Base-by-base conservation (phyloP, 306 rosid species). In the Glycine tomentella region DNA sequence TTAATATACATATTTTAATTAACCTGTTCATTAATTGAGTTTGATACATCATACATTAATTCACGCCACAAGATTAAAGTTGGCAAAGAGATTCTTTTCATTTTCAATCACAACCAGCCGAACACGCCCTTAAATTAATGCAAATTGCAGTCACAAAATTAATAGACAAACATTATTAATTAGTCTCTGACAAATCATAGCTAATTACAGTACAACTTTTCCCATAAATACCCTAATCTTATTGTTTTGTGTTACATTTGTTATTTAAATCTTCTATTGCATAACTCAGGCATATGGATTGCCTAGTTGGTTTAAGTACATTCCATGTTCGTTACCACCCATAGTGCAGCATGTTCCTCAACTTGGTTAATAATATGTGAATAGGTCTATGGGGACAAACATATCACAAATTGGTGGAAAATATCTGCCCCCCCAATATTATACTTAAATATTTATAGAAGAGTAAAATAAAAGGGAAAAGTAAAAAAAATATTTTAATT, bases 241-340 rank as follows among this genome's bases (percentile, higher is more conserved):
- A 69, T 59, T 36, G 34, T n/a, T 44, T 52, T 9, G 36, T 66
- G 34, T 10, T 69, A 59, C 10, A 56, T 77, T 51, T 75, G 25
- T 68, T 12, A 15, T 16, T 74, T 59, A 5, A 46, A 69, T n/a
- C 65, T 48, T 20, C 6, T 40, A 20, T 38, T 48, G 69, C 48
- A 77, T 57, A 77, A 72, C 53, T 17, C 16, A 5, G 14, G 77
- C 73, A 83, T 72, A 3, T 52, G 83, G 44, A 59, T 80, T 50
- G 64, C 51, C 48, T 67, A 3, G 31, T 73, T 64, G 12, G 73
- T 74, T 70, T 46, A 82, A 62, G 71, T 69, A 64, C 78, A 33
- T 16, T 69, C 68, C 68, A 68, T 78, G 69, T 76, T 69, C 53
- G 48, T 79, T 84, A 73, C 89, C 88, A 72, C 90, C 89, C 61